phyloP scores from a whole-genome alignment of 2,329 filamentous ascomycete genomes.

The Fusarium torreyae region DNA sequence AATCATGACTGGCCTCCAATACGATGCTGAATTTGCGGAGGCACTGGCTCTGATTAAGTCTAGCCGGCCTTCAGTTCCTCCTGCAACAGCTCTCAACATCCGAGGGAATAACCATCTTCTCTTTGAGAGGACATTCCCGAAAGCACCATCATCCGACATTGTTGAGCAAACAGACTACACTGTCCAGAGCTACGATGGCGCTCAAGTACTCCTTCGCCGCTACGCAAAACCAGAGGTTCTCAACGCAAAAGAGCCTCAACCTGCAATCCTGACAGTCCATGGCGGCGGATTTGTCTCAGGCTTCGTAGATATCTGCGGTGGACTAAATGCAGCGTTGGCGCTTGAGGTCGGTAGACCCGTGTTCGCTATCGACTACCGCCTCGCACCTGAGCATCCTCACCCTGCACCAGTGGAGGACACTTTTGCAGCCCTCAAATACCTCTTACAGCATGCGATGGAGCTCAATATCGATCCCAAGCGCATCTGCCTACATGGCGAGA shows the following conservation, averaged over 20 bases:
- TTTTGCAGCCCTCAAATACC: constrained; percentile 36
- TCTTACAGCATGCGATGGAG: constrained; percentile 28
- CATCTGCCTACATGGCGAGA: constrained; percentile 39
- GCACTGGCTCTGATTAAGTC: constrained; percentile 32
- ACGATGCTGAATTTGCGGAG: constrained; percentile 41
- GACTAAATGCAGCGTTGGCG: constrained; percentile 8
- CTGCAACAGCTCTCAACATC: constrained; percentile 32
- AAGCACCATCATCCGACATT: background rate
- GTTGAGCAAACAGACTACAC: constrained; percentile 30
- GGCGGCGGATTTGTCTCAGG: constrained; percentile 40
- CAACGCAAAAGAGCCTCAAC: constrained; percentile 20
- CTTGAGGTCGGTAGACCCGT: constrained; percentile 24
- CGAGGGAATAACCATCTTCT: constrained; percentile 21
- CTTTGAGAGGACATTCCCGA: constrained; percentile 19
- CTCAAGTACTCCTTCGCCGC: constrained; percentile 30
- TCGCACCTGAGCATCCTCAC: constrained; percentile 40
- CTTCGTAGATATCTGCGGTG: constrained; percentile 14
- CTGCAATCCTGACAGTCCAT: constrained; percentile 32
- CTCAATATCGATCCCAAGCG: constrained; percentile 37
- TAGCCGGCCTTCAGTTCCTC: constrained; percentile 7
- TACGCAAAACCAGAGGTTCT: constrained; percentile 29
- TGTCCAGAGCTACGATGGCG: constrained; percentile 35
- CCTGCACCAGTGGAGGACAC: constrained; percentile 37
- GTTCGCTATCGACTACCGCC: constrained; percentile 44
- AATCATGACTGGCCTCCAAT: constrained; percentile 35